phyloP scores from a whole-genome alignment of 306 rosid species.

The Astragalus glycyphyllos region DNA sequence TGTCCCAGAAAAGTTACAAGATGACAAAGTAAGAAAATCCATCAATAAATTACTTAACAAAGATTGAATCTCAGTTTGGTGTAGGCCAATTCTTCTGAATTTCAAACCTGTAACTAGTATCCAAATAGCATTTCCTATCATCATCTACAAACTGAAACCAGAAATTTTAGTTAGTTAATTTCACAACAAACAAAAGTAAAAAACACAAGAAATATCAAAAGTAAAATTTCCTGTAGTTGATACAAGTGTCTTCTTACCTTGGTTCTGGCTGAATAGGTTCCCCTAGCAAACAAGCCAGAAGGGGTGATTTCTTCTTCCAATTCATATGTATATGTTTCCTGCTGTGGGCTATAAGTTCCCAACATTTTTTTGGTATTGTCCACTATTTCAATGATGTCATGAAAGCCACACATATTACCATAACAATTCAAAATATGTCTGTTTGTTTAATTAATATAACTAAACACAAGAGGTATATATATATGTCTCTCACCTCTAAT shows the following conservation, averaged over 20 bases:
- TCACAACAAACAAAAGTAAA: too few relatives aligned
- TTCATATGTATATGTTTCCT: conserved; percentile 69
- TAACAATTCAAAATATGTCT: conserved; percentile 2
- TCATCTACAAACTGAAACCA: conserved; percentile 81
- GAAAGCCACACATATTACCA: conserved; percentile 31
- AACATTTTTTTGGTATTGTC: conserved; percentile 75
- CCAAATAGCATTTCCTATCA: conserved; percentile 88
- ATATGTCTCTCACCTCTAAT: conserved; percentile 56
- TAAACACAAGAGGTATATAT: conserved; percentile 26
- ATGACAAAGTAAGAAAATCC: conserved; percentile 40
- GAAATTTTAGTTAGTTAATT: too few relatives aligned
- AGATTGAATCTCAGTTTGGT: conserved; percentile 45
- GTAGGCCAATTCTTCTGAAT: conserved; percentile 85
- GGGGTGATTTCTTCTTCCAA: conserved; percentile 87
- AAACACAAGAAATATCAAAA: too few relatives aligned
- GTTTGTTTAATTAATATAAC: conserved; percentile 13
- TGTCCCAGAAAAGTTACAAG: conserved; percentile 48
- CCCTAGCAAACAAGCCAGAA: conserved; percentile 81
- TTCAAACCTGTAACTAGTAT: conserved; percentile 74
- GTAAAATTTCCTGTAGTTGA: too few relatives aligned
- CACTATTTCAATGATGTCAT: conserved; percentile 58
- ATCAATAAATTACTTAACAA: conserved; percentile 29
- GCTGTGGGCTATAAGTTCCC: conserved; percentile 87
- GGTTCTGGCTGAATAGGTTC: conserved; percentile 80
- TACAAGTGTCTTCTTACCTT: too few relatives aligned